Conservation (phyloP, 164 flowering plant species). For the Cinnamomum micranthum region DNA sequence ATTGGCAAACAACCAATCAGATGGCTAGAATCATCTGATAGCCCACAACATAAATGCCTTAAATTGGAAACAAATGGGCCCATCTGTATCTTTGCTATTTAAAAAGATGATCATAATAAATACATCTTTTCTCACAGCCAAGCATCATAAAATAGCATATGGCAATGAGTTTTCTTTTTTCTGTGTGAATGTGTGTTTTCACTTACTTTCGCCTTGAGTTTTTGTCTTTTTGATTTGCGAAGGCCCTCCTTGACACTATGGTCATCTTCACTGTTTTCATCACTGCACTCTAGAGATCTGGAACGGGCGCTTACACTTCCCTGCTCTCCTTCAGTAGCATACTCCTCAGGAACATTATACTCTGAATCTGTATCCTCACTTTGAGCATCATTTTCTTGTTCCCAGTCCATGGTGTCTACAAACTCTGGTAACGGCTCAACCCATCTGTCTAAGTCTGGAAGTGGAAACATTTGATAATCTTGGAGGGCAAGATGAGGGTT, state of each 20-base stretch:
- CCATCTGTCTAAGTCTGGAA: slow-evolving; percentile 69
- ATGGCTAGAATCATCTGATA: too few relatives aligned
- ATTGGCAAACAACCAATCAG: too few relatives aligned
- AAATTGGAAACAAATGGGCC: slow-evolving; percentile 2
- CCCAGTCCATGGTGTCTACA: slow-evolving; percentile 67
- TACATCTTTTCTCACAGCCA: not conserved
- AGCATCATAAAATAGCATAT: not conserved
- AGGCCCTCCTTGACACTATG: slow-evolving; percentile 35
- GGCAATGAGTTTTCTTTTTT: not conserved
- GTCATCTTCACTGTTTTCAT: slow-evolving; percentile 62
- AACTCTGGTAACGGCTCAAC: slow-evolving; percentile 72
- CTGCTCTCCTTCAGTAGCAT: slow-evolving; percentile 60
- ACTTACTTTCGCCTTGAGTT: slow-evolving; percentile 65
- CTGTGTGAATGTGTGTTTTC: not conserved
- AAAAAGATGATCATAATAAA: too few relatives aligned
- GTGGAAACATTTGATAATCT: slow-evolving; percentile 52
- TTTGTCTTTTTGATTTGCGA: slow-evolving; percentile 77
- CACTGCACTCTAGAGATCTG: slow-evolving; percentile 51
- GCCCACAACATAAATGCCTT: too few relatives aligned
- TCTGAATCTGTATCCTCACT: slow-evolving; percentile 87
- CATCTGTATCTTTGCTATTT: too few relatives aligned
- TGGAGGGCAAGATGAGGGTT: slow-evolving; percentile 36
- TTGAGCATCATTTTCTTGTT: slow-evolving; percentile 66
- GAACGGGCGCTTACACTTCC: slow-evolving; percentile 50
- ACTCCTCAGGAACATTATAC: slow-evolving; percentile 72